These are phyloP conservation scores for Cercophora sp. DNA, from an alignment of 495 filamentous ascomycete genomes.

Conservation along the genomic window DNA sequence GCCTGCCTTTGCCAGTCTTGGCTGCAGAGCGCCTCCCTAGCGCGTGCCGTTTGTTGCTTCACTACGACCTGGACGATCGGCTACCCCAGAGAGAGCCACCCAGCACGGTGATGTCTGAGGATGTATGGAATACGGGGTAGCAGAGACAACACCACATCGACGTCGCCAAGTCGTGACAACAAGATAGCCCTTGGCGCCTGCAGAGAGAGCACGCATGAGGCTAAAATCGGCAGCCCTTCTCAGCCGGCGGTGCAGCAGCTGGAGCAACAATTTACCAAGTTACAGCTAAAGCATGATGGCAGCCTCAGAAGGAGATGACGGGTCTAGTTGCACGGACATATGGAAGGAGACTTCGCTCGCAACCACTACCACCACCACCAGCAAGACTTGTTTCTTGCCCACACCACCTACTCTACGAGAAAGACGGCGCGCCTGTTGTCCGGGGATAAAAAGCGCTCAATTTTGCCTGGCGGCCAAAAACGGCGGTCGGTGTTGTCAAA, in stretches of 20 bases:
- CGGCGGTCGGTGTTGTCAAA: background rate
- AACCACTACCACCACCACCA: background rate
- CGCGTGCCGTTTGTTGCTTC: too few relatives aligned
- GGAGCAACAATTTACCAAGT: slow-evolving; percentile 5
- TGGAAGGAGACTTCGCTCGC: background rate
- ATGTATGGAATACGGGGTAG: too few relatives aligned
- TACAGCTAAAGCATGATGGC: slow-evolving; percentile 12
- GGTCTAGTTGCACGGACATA: slow-evolving; percentile 5
- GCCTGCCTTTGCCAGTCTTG: too few relatives aligned
- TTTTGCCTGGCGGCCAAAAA: slow-evolving; percentile 12
- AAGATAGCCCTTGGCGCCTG: too few relatives aligned
- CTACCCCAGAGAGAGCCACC: too few relatives aligned
- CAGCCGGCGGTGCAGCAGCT: slow-evolving; percentile 7
- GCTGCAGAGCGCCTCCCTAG: too few relatives aligned
- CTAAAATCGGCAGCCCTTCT: too few relatives aligned
- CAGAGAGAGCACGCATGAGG: too few relatives aligned
- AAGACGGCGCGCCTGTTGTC: slow-evolving; percentile 6
- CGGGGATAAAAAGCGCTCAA: slow-evolving; percentile 5
- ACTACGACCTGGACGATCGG: too few relatives aligned
- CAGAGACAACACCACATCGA: too few relatives aligned
- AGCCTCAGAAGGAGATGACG: slow-evolving; percentile 1
- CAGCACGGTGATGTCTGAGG: too few relatives aligned
- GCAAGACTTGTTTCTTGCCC: background rate
- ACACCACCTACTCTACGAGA: background rate
- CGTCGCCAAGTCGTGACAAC: too few relatives aligned